A percentile compares a stretch with the other conserved stretches of the same genome.
phyloP scores from a whole-genome alignment of 2,329 filamentous ascomycete genomes.

The Sarocladium kiliense region DNA sequence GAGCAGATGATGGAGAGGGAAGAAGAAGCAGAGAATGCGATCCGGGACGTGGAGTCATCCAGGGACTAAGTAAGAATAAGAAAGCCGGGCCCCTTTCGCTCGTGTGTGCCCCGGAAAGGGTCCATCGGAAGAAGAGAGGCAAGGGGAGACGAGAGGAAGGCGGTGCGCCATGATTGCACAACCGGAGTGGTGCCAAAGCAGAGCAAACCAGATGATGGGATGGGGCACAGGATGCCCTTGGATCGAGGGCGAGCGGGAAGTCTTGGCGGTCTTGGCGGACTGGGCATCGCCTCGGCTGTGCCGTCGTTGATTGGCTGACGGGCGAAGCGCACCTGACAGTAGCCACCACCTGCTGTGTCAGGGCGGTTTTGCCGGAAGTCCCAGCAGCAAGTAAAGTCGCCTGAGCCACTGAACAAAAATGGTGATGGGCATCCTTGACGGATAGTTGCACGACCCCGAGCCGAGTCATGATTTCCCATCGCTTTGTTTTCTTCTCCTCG shows the following conservation, averaged over 20 bases:
- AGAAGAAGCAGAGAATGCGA: slow-evolving; percentile 8
- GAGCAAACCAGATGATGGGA: neutral
- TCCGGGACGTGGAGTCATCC: neutral
- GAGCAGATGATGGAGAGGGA: neutral
- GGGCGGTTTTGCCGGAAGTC: neutral
- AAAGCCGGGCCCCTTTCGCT: too few species aligned
- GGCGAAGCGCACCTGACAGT: too few species aligned
- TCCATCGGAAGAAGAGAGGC: neutral
- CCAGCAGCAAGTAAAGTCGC: neutral
- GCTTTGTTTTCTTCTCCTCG: too few species aligned
- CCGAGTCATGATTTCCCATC: too few species aligned
- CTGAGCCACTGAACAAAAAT: too few species aligned
- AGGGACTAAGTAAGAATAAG: slow-evolving; percentile 6
- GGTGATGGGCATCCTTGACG: too few species aligned
- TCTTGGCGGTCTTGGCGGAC: too few species aligned
- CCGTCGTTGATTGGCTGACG: too few species aligned
- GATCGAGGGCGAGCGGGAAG: too few species aligned
- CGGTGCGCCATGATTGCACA: slow-evolving; percentile 1
- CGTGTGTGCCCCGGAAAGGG: neutral
- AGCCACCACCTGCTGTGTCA: neutral
- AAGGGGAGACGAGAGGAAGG: neutral
- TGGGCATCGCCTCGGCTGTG: too few species aligned
- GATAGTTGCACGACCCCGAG: too few species aligned
- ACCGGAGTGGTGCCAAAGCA: neutral
- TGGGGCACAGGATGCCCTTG: slow-evolving; percentile 10